These are phyloP conservation scores for Colletotrichum limetticola DNA, from an alignment of 2,329 filamentous ascomycete species.

Conservation along the genomic window DNA sequence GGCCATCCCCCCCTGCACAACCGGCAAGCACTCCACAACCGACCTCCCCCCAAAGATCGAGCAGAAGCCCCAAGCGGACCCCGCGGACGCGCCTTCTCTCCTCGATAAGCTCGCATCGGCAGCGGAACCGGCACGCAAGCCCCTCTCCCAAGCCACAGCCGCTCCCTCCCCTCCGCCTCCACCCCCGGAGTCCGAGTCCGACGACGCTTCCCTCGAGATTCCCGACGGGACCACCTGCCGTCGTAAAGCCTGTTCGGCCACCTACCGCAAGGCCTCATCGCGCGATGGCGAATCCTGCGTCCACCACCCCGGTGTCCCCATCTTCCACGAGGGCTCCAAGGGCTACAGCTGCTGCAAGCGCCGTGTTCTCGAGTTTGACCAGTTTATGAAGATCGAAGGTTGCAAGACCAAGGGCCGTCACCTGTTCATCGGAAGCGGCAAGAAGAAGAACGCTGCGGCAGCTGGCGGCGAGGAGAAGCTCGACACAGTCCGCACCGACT, in stretches of 20 bases:
- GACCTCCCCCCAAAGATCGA: conserved; percentile 74
- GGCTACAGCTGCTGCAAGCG: conserved; percentile 98
- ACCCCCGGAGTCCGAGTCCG: conserved; percentile 84
- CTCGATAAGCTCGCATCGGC: conserved; percentile 54
- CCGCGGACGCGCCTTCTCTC: conserved; percentile 53
- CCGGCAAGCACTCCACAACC: conserved; percentile 90
- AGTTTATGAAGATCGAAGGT: conserved; percentile 95
- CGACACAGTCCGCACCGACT: conserved; percentile 85
- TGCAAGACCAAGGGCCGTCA: conserved; percentile 86
- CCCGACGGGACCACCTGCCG: conserved; percentile 81
- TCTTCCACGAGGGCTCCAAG: conserved; percentile 99
- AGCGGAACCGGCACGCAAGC: conserved; percentile 53
- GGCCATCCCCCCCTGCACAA: conserved; percentile 89
- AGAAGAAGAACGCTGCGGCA: conserved; percentile 67
- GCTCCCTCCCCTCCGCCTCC: conserved; percentile 66
- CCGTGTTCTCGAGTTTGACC: conserved; percentile 94
- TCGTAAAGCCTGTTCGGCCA: conserved; percentile 77
- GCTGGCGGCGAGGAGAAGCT: conserved; percentile 76
- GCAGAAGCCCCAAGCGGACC: conserved; percentile 56
- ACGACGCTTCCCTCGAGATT: conserved; percentile 80
- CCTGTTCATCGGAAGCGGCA: conserved; percentile 83
- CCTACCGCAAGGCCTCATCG: conserved; percentile 69
- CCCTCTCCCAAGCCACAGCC: conserved; percentile 48
- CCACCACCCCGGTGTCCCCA: conserved; percentile 88
- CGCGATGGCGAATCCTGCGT: conserved; percentile 82